Conservation (phyloP, 1,284 basidiomycete genomes). For the Kalmanozyma brasiliensis region DNA sequence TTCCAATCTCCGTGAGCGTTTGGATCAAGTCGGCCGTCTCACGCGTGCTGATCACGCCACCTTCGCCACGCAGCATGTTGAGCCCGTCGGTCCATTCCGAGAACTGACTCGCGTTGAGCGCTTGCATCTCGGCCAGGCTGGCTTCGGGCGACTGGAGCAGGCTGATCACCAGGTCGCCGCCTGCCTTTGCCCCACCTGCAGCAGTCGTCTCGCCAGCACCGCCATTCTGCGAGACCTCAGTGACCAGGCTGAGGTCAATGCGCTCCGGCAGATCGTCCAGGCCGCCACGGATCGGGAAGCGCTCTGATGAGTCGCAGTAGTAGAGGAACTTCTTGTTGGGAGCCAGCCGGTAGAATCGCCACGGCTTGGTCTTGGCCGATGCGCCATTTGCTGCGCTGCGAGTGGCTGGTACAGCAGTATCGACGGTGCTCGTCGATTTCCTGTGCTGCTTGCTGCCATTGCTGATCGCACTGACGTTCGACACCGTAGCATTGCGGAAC, state of each 20-base stretch:
- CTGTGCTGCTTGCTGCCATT: slow-evolving; percentile 13
- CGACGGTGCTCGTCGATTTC: slow-evolving; percentile 34
- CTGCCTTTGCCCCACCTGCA: not conserved
- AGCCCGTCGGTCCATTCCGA: slow-evolving; percentile 97
- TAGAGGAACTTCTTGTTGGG: slow-evolving; percentile 79
- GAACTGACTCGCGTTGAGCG: slow-evolving; percentile 83
- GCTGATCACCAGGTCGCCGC: slow-evolving; percentile 43
- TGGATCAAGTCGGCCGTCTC: slow-evolving; percentile 63
- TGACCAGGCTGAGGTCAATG: slow-evolving; percentile 67
- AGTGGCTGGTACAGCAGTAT: slow-evolving; percentile 15
- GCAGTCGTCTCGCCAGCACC: slow-evolving; percentile 10
- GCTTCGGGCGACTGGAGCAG: slow-evolving; percentile 51
- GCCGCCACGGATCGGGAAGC: slow-evolving; percentile 80
- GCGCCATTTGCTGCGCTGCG: slow-evolving; percentile 9
- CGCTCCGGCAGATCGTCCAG: slow-evolving; percentile 85
- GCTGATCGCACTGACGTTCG: not conserved
- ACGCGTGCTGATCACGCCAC: slow-evolving; percentile 57
- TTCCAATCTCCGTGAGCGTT: slow-evolving; percentile 84
- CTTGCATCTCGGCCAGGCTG: slow-evolving; percentile 84
- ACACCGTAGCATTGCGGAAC: slow-evolving; percentile 75
- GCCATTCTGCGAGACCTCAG: slow-evolving; percentile 37
- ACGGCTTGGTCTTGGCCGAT: slow-evolving; percentile 28
- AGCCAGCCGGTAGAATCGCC: slow-evolving; percentile 69
- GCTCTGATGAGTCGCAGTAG: slow-evolving; percentile 81
- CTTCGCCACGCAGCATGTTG: slow-evolving; percentile 74